Conservation (phyloP, 352 stramenopile species). For the Phytophthora litchii region DNA sequence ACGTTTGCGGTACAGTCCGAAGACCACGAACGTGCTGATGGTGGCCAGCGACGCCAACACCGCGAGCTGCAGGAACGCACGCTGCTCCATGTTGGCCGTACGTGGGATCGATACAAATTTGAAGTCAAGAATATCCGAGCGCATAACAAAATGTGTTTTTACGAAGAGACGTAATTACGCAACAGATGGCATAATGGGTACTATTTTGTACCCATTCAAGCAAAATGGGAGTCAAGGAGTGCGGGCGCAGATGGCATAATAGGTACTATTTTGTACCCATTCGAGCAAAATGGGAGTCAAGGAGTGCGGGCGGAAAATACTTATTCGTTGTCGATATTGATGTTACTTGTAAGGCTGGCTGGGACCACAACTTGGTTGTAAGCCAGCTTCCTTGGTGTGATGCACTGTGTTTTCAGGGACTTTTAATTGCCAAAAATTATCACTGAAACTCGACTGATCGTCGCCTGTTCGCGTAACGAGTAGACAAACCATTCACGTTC, state of each 20-base stretch:
- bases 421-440: too few species aligned
- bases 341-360: too few species aligned
- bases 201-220: not conserved
- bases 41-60: constrained; percentile 75
- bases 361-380: not conserved
- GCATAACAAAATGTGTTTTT: constrained; percentile 2
- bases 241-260: not conserved
- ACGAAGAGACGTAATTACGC: constrained; percentile 11
- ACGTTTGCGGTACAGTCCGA: constrained; percentile 54
- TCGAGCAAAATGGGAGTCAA: not conserved
- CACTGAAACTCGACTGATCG: not conserved
- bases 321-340: too few species aligned
- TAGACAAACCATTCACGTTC: not conserved
- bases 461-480: not conserved
- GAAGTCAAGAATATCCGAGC: constrained; percentile 2
- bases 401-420: not conserved
- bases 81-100: constrained; percentile 47
- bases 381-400: not conserved
- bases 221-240: too few species aligned
- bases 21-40: constrained; percentile 65
- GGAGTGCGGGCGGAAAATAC: too few species aligned
- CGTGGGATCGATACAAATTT: constrained; percentile 14
- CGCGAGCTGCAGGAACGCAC: constrained; percentile 65
- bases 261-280: not conserved
- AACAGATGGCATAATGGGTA: constrained; percentile 1